Evolutionary conservation across 768 basidiomycete genomes (phyloP), one percentile per base, ranked within the genome.

Genomic region (Podaxis sp.): DNA sequence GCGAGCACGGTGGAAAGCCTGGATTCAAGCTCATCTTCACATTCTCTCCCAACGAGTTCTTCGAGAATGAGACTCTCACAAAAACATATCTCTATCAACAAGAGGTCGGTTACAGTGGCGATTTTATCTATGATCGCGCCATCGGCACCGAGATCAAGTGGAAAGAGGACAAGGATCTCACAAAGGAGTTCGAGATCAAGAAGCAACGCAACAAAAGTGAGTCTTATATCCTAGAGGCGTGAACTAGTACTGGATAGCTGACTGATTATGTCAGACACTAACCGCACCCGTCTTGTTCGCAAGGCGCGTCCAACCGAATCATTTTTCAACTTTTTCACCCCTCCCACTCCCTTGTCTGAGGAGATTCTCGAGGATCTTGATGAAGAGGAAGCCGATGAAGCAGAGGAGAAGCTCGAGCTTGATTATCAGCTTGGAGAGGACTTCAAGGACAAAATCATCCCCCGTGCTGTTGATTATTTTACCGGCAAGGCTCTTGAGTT

Each of bases 361-460:
- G 87, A 89, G 50, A 82, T 78, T 46, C 74, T 90, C 52, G 90
- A 93, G 63, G 80, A 76, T 27, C 86, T 82, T 25, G 93, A 94
- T 2, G 78, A 91, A 19, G 92, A 92, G 0, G 90, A 89, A 1
- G 91, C 94, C 0, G 92, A 93, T 56, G 95, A 94, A 65, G 81
- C 97, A 49, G 95, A 98, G 74, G 91, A 90, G 74, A 91, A 92
- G 73, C 84, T 99, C 56, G 96, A 98, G 81, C 81, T 94, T 64
- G 96, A 99, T 76, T 98, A 98, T 73, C 96, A 98, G 80, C 90
- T 99, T 68, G 96, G 96, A 49, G 96, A 98, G 80, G 96, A 98
- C 77, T 79, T 98, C 69, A 98, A 98, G 78, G 96, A 98, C 74
- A 93, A 95, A 82, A 84, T 98, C 71, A 93, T 99, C 64, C 96